Percentiles rank a stretch among this genome's conserved stretches.
These are phyloP conservation scores for Penicillium cataractarum DNA, from an alignment of 495 filamentous ascomycete genomes.

Conservation along the genomic window DNA sequence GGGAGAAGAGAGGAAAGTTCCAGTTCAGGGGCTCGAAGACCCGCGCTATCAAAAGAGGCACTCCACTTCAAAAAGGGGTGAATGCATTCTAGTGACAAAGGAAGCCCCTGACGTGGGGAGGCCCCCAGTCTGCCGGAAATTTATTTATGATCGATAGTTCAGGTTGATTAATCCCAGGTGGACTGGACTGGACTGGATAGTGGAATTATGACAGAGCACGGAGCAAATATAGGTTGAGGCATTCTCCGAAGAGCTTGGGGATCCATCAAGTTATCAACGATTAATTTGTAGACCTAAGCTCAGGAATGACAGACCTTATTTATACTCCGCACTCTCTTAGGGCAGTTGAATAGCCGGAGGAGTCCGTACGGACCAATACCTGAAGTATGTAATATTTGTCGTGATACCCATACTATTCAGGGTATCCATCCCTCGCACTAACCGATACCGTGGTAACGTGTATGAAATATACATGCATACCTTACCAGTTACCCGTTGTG, in stretches of 20 bases:
- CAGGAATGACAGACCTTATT: slow-evolving; percentile 1
- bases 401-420: too few relatives aligned
- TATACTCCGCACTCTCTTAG: background rate
- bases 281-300: background rate
- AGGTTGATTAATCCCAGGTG: background rate
- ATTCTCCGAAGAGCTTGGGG: background rate
- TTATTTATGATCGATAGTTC: background rate
- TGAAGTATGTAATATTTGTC: background rate
- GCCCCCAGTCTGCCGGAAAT: slow-evolving; percentile 4
- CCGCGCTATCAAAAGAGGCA: background rate
- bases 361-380: background rate
- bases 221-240: background rate
- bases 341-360: background rate
- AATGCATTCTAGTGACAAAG: background rate
- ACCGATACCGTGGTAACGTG: background rate
- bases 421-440: too few relatives aligned
- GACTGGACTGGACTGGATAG: background rate
- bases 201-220: background rate
- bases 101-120: slow-evolving; percentile 9
- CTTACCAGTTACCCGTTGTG: background rate
- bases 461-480: background rate
- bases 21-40: slow-evolving; percentile 1
- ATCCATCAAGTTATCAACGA: background rate
- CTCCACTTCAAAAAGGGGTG: slow-evolving; percentile 10
- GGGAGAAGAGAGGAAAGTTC: background rate